Evolutionary conservation across 768 basidiomycete species (phyloP), one percentile per base, ranked within the genome.

Genomic region (Suillus occidentalis): DNA sequence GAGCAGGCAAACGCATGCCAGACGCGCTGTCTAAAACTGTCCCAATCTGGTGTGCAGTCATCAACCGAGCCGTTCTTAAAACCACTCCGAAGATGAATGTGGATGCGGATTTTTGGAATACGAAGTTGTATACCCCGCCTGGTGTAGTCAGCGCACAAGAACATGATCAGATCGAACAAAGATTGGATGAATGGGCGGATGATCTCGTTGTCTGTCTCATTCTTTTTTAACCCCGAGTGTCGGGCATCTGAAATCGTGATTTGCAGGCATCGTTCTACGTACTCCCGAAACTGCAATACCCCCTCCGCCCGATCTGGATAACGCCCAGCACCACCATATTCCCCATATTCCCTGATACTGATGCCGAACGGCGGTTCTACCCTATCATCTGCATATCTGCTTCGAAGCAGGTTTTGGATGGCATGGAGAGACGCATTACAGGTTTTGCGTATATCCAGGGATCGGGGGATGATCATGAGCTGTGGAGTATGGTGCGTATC

Each of bases 21-120:
- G 97, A 99, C 68, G 94, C 96, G 0, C 82, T 98, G 2, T 92
- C 92, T 2, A 99, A 97, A 66, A 97, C 95, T 0, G 83, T 98
- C 1, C 96, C 96, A 0, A 91, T 96, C 60, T 99, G 97, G 97
- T 97, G 96, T 73, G 82, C 92, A 10, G 92, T 95, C 6, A 81
- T 97, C 66, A 98, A 97, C 72, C 82, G 87, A 60, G 89, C 86
- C 36, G 75, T 86, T 40, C 67, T 73, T 65, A 69, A 62, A 22
- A 67, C 39, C 10, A 31, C 60, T n/a, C 20, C 65, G 8, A 56
- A 52, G 9, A 37, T 53, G 10, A 34, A 55, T 18, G 31, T 53
- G 18, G 31, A 66, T 2, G 60, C 70, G 10, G 63, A 68, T 7
- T n/a, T 18, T 14, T 92, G 89, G 90, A 84, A 90, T 68, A 75